Base-by-base conservation (phyloP, 129 eudicot species). In the Heracleum sosnowskyi region DNA sequence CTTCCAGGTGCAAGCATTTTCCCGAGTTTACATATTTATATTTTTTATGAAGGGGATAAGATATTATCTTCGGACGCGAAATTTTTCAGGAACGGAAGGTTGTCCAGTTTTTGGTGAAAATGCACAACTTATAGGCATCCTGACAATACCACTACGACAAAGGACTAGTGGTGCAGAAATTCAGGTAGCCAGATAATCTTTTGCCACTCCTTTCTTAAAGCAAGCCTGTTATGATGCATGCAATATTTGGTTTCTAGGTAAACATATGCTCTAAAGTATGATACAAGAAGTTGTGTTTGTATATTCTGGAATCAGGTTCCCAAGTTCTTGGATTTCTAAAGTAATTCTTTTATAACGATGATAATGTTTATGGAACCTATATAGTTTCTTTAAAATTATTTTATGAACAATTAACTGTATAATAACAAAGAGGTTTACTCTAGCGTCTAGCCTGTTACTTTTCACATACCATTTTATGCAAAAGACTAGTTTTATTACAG, bases 51-150 rank as follows among this genome's bases (percentile, higher is more conserved):
- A 8, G 15, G 34, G 62, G 57, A 39, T 45, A 11, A 24, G n/a
- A 24, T 2, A 41, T 68, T 76, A 10, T 53, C 15, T 42, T 72
- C 11, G 69, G 20, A 69, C 76, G 37, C 73, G 47, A 64, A 33
- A 10, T 81, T 28, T 79, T n/a, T 71, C 87, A 95, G 98, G 98
- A 86, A 92, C 92, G 95, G 99, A 95, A 84, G 98, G 98, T 24
- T 81, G 96, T 86, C 96, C 97, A 33, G 90, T 94, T 80, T 94
- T 91, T 76, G 92, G 92, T 73, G 92, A 89, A 81, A 77, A 83
- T 75, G 85, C 89, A 51, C 84, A 84, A 75, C 88, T 94, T 15
- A 82, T 89, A 68, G 98, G 98, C 77, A 80, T 91, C 76, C 86
- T 95, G 78, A 88, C 87, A 44, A 86, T 91, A 78, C 97, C 99